Evolutionary conservation across 2,329 filamentous ascomycete species (phyloP).

Genomic region (Colletotrichum paranaense): DNA sequence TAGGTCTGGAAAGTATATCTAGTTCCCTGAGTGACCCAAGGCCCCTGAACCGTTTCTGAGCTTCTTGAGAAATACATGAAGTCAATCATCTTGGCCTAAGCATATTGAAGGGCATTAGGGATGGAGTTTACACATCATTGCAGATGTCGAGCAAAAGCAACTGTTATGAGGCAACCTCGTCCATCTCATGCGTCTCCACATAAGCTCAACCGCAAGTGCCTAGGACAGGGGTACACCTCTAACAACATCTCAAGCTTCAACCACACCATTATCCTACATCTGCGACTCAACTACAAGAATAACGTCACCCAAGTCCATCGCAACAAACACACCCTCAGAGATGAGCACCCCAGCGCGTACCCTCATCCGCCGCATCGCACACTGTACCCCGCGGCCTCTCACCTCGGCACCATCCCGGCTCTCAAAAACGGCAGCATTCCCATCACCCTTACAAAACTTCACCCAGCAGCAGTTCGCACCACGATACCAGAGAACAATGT

Average conservation of each 20-base stretch:
- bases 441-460: background rate
- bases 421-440: background rate
- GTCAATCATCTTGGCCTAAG: background rate
- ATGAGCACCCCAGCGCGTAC: constrained; percentile 8
- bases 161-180: background rate
- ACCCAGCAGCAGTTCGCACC: background rate
- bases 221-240: constrained; percentile 20
- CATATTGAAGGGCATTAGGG: background rate
- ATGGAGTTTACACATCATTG: no score
- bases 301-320: background rate
- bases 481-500: constrained; percentile 7
- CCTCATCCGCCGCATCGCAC: constrained; percentile 19
- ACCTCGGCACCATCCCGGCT: background rate
- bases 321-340: background rate
- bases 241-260: background rate
- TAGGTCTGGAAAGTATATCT: background rate
- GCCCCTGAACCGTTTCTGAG: background rate
- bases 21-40: background rate
- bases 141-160: background rate
- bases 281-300: background rate
- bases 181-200: constrained; percentile 13
- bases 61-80: background rate
- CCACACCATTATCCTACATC: background rate
- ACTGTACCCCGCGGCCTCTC: constrained; percentile 3
- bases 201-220: background rate